phyloP scores from a whole-genome alignment of 495 filamentous ascomycete species.

The Neohortaea acidophila region DNA sequence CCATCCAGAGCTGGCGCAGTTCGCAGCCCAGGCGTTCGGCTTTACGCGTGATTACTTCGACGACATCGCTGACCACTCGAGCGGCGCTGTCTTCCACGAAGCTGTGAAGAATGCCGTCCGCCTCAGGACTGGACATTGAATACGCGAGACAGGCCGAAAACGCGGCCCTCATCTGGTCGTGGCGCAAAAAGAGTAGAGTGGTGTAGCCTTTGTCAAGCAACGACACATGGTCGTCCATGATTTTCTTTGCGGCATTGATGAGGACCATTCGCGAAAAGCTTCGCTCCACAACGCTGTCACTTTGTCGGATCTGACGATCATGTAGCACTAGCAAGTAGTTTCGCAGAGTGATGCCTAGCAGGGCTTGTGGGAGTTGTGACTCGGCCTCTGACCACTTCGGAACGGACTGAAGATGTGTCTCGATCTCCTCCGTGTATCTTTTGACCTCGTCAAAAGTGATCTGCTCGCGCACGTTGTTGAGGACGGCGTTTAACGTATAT shows the following conservation, averaged over 20 bases:
- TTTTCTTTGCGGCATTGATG: constrained; percentile 11
- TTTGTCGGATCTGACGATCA: constrained; percentile 11
- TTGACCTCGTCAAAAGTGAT: constrained; percentile 17
- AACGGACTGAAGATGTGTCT: constrained; percentile 10
- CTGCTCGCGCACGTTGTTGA: constrained; percentile 16
- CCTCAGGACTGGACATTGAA: constrained; percentile 1
- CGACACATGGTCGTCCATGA: constrained; percentile 6
- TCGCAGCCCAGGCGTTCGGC: constrained; percentile 9
- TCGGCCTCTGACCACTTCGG: constrained; percentile 8
- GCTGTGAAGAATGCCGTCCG: constrained; percentile 5
- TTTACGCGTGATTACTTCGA: constrained; percentile 9
- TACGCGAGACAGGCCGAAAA: constrained; percentile 13
- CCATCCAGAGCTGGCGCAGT: constrained; percentile 14
- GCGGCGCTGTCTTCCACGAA: constrained; percentile 11
- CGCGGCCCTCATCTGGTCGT: constrained; percentile 13
- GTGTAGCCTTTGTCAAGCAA: constrained; percentile 6
- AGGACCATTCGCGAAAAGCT: constrained; percentile 12
- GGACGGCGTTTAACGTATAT: constrained; percentile 8
- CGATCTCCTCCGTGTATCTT: constrained; percentile 14
- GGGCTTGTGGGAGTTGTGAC: constrained; percentile 1
- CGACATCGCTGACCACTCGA: constrained; percentile 8
- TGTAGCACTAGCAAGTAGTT: constrained; percentile 18
- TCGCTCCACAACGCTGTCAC: constrained; percentile 8
- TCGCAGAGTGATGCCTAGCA: constrained; percentile 13
- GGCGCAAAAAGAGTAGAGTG: constrained; percentile 9